Conservation (phyloP, 2,329 filamentous ascomycete species). For the Pseudocercospora cruenta region DNA sequence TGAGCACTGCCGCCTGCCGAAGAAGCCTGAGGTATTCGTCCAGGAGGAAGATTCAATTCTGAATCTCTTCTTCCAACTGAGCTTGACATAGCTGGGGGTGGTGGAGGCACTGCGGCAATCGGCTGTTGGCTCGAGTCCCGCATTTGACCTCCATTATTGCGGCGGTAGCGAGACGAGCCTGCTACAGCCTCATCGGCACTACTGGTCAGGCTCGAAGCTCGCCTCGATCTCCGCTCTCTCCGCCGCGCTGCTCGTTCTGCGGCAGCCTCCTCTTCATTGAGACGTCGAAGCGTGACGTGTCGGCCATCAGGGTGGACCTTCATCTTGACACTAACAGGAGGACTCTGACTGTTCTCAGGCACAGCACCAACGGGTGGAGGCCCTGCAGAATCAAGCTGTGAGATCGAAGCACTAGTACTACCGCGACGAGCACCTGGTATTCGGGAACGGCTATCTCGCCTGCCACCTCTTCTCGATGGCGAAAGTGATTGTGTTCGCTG, state of each 20-base stretch:
- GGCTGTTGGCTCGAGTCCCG: conserved; percentile 36
- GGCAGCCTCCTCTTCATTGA: conserved; percentile 66
- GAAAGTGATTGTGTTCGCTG: conserved; percentile 34
- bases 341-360: conserved; percentile 46
- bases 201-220: conserved; percentile 41
- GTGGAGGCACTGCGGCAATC: conserved; percentile 36
- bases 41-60: conserved; percentile 37
- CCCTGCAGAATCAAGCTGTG: conserved; percentile 23
- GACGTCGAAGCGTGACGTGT: conserved; percentile 63
- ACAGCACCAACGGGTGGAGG: conserved; percentile 21
- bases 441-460: conserved; percentile 19
- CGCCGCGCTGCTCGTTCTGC: conserved; percentile 61
- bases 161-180: conserved; percentile 26
- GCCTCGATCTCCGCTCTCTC: conserved; percentile 48
- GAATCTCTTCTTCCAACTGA: conserved; percentile 21
- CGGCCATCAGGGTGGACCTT: conserved; percentile 68
- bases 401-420: conserved; percentile 17
- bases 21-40: conserved; percentile 16
- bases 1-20: conserved; percentile 18
- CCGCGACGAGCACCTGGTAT: conserved; percentile 22
- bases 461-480: conserved; percentile 27
- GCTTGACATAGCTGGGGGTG: conserved; percentile 35
- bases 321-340: conserved; percentile 66
- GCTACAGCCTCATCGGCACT: conserved; percentile 38
- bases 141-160: conserved; percentile 18